A percentile compares a stretch with the other conserved stretches of the same genome.
These are phyloP conservation scores for Mucor mucedo DNA, from an alignment of 371 early-diverging fungal genomes.

Conservation along the genomic window DNA sequence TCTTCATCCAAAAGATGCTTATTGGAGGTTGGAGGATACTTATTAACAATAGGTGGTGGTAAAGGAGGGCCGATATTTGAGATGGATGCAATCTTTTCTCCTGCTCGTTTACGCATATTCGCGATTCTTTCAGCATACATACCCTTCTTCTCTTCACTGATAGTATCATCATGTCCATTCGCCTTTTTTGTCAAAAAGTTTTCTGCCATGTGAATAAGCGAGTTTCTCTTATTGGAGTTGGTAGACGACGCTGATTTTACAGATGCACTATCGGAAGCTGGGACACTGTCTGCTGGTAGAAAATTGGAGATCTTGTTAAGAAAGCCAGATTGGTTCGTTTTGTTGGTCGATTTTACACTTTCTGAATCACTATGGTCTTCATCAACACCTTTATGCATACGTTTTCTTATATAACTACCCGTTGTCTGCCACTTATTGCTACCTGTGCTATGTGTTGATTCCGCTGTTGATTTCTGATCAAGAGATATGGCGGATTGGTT, in stretches of 20 bases:
- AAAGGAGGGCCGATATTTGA: slow-evolving; percentile 1
- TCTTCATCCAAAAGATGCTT: neutral
- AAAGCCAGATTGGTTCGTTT: slow-evolving; percentile 7
- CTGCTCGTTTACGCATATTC: slow-evolving; percentile 22
- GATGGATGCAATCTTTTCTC: slow-evolving; percentile 1
- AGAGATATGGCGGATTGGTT: neutral
- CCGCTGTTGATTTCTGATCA: slow-evolving; percentile 10
- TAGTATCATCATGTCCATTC: slow-evolving; percentile 1
- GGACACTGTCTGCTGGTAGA: slow-evolving; percentile 11
- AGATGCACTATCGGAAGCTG: neutral
- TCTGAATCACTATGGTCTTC: slow-evolving; percentile 15
- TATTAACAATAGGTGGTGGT: neutral
- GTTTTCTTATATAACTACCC: slow-evolving; percentile 17
- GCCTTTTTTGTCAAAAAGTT: slow-evolving; percentile 14
- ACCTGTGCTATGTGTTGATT: slow-evolving; percentile 5
- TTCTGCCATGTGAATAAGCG: slow-evolving; percentile 11
- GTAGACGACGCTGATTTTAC: neutral
- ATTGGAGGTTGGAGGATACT: neutral
- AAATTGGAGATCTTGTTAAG: slow-evolving; percentile 18
- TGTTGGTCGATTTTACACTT: slow-evolving; percentile 3
- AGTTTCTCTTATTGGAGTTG: slow-evolving; percentile 11
- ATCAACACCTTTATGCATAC: slow-evolving; percentile 2
- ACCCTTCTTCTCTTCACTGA: slow-evolving; percentile 15
- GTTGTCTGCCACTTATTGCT: slow-evolving; percentile 11
- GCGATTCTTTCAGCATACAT: slow-evolving; percentile 25